A percentile compares a stretch with the other conserved stretches of the same genome.
Conservation (phyloP, 2,329 filamentous ascomycete species). For the Tricladium varicosporioides region DNA sequence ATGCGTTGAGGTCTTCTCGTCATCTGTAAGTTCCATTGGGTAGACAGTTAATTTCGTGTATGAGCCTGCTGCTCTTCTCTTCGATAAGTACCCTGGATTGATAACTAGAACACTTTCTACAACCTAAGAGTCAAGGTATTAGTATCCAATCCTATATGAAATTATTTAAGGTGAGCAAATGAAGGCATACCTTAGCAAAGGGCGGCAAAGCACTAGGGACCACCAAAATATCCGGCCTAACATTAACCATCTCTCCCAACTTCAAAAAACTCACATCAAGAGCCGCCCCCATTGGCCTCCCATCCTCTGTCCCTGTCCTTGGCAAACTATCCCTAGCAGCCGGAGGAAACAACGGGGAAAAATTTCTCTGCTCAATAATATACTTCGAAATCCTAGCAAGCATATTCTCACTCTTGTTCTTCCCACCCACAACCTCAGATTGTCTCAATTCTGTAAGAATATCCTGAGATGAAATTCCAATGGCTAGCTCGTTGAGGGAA, state of each 20-base stretch:
- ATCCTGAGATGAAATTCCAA: slow-evolving; percentile 83
- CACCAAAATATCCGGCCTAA: slow-evolving; percentile 80
- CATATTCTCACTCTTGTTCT: slow-evolving; percentile 43
- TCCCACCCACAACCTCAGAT: slow-evolving; percentile 65
- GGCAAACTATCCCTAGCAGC: slow-evolving; percentile 65
- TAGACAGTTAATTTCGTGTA: slow-evolving; percentile 78
- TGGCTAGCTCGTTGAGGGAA: slow-evolving; percentile 79
- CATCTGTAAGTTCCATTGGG: slow-evolving; percentile 57
- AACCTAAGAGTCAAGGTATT: slow-evolving; percentile 54
- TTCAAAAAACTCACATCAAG: slow-evolving; percentile 83
- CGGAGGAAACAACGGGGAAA: slow-evolving; percentile 85
- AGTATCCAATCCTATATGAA: not conserved
- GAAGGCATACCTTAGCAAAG: slow-evolving; percentile 73
- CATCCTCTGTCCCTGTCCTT: slow-evolving; percentile 59
- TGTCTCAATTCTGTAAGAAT: slow-evolving; percentile 76
- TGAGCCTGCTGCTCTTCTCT: slow-evolving; percentile 79
- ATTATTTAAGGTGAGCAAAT: not conserved
- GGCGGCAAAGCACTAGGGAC: slow-evolving; percentile 79
- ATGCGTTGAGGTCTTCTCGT: slow-evolving; percentile 53
- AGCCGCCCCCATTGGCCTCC: slow-evolving; percentile 68
- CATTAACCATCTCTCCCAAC: slow-evolving; percentile 85
- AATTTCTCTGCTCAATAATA: slow-evolving; percentile 86
- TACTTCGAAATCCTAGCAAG: slow-evolving; percentile 69
- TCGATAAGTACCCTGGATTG: slow-evolving; percentile 86
- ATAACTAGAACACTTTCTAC: slow-evolving; percentile 86